phyloP scores from a whole-genome alignment of 768 basidiomycete species.

The Leccinellum rugosiceps region DNA sequence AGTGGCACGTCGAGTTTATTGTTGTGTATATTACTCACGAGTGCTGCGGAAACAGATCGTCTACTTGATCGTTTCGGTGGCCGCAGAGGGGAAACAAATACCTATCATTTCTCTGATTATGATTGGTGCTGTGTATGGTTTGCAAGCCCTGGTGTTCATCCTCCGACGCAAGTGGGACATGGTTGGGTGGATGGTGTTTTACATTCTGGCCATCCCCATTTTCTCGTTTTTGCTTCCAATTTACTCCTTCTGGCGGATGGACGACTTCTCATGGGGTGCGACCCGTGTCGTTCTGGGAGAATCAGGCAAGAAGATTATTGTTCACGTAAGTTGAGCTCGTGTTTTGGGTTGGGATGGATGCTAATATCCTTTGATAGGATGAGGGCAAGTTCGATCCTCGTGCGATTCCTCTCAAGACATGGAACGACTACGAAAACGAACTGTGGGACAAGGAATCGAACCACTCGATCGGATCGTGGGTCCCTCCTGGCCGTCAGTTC shows the following conservation, averaged over 20 bases:
- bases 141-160: conserved; percentile 90
- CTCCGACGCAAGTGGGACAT: conserved; percentile 96
- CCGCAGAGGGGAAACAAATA: conserved; percentile 59
- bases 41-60: conserved; percentile 53
- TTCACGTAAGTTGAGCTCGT: conserved; percentile 63
- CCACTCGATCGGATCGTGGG: conserved; percentile 92
- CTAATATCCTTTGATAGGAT: conserved; percentile 51
- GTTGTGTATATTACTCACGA: conserved; percentile 5
- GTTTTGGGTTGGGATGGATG: conserved; percentile 1
- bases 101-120: conserved; percentile 85
- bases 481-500: conserved; percentile 68
- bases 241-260: conserved; percentile 98
- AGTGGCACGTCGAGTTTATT: conserved; percentile 31
- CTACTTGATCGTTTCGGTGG: conserved; percentile 82
- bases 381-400: conserved; percentile 97
- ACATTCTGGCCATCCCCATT: conserved; percentile 89
- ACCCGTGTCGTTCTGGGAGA: conserved; percentile 94
- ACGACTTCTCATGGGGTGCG: conserved; percentile 95
- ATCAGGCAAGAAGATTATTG: conserved; percentile 90
- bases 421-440: conserved; percentile 97
- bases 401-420: conserved; percentile 91
- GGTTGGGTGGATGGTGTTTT: conserved; percentile 97
- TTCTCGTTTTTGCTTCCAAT: conserved; percentile 93
- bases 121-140: conserved; percentile 91
- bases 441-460: conserved; percentile 98